Evolutionary conservation across 768 basidiomycete species (phyloP).

Genomic region (Nidula microcarpa): DNA sequence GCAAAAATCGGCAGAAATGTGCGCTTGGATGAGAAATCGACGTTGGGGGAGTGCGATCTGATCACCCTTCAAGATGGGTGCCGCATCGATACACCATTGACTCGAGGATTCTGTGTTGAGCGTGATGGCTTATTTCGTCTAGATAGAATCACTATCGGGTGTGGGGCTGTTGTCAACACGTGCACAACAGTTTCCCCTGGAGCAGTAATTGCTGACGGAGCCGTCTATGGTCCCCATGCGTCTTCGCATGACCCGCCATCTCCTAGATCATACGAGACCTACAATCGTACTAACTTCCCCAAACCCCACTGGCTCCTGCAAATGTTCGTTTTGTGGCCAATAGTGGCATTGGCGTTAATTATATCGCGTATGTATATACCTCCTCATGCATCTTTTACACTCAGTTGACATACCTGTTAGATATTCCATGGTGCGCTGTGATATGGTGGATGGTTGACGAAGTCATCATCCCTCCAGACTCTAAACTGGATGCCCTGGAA

Average conservation of each 20-base stretch:
- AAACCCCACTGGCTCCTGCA: conserved; percentile 28
- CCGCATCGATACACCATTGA: conserved; percentile 33
- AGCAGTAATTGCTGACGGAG: conserved; percentile 25
- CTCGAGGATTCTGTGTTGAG: conserved; percentile 44
- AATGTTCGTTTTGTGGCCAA: conserved; percentile 34
- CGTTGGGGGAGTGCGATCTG: conserved; percentile 43
- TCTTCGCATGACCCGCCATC: conserved; percentile 36
- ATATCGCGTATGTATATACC: conserved; percentile 23
- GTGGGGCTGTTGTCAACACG: conserved; percentile 35
- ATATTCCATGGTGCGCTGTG: conserved; percentile 38
- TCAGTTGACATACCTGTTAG: conserved; percentile 11
- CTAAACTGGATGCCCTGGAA: conserved; percentile 31
- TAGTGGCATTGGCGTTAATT: conserved; percentile 28
- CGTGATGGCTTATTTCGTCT: conserved; percentile 40
- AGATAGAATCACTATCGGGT: conserved; percentile 32
- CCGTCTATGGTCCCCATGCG: conserved; percentile 45
- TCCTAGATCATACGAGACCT: conserved; percentile 30
- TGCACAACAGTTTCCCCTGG: conserved; percentile 42
- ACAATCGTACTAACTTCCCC: conserved; percentile 31
- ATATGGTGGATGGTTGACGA: conserved; percentile 34
- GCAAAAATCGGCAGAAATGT: conserved; percentile 40
- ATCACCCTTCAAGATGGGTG: conserved; percentile 39
- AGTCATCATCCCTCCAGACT: conserved; percentile 17
- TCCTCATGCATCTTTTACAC: not conserved
- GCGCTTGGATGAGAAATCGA: conserved; percentile 30